These are phyloP conservation scores for Clarireedia hainanense DNA, from an alignment of 2,329 filamentous ascomycete species.

Conservation along the genomic window DNA sequence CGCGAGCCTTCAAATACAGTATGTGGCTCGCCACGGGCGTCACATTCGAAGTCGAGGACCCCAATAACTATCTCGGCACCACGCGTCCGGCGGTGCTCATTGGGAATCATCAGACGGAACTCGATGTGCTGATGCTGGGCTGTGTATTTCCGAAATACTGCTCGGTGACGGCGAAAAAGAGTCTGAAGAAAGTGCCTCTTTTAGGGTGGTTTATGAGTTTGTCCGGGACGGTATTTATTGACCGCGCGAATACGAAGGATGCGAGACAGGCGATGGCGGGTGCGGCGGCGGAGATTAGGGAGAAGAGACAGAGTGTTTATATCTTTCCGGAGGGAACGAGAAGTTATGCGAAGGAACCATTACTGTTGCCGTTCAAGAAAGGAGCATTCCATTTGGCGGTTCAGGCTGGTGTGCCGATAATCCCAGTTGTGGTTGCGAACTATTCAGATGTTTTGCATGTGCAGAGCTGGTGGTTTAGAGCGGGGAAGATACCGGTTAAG, in stretches of 20 bases:
- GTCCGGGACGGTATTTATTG: constrained; percentile 89
- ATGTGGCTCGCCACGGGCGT: constrained; percentile 74
- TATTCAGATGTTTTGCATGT: constrained; percentile 66
- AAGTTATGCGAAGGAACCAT: constrained; percentile 76
- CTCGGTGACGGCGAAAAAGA: constrained; percentile 87
- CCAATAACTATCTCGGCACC: constrained; percentile 44
- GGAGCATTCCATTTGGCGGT: constrained; percentile 94
- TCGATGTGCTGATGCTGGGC: constrained; percentile 89
- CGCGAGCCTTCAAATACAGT: constrained; percentile 67
- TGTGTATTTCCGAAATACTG: constrained; percentile 84
- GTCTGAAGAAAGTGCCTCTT: constrained; percentile 70
- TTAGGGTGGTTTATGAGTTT: constrained; percentile 92
- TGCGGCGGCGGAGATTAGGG: constrained; percentile 72
- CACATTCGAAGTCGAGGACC: constrained; percentile 66
- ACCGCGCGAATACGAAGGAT: constrained; percentile 75
- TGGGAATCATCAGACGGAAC: constrained; percentile 91
- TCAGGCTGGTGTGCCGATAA: constrained; percentile 86
- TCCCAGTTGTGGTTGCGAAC: constrained; percentile 76
- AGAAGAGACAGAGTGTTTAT: constrained; percentile 66
- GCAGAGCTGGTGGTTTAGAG: constrained; percentile 55
- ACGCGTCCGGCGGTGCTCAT: constrained; percentile 81
- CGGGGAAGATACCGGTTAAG: constrained; percentile 67
- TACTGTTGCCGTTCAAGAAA: constrained; percentile 94
- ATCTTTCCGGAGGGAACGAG: constrained; percentile 91
- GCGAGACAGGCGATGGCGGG: constrained; percentile 79